These are phyloP conservation scores for Umbilicaria muhlenbergii DNA, from an alignment of 495 filamentous ascomycete species.

Conservation along the genomic window DNA sequence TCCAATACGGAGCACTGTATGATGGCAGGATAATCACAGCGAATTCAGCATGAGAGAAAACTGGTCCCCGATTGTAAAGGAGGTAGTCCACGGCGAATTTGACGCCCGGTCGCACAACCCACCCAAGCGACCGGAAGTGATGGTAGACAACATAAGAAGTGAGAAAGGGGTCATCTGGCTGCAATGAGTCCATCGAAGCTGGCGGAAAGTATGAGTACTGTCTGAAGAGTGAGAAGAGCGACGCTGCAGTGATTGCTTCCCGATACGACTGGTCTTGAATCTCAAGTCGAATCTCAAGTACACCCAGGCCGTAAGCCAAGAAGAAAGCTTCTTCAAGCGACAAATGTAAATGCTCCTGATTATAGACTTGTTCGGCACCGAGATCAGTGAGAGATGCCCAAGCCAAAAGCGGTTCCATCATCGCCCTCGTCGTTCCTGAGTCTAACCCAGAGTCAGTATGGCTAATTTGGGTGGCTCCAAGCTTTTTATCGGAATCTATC, in stretches of 20 bases:
- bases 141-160: conserved; percentile 82
- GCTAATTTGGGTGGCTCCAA: too few species aligned
- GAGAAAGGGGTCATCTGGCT: conserved; percentile 70
- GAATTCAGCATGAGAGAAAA: conserved; percentile 88
- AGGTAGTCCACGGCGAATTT: conserved; percentile 94
- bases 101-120: conserved; percentile 85
- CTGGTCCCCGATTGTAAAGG: conserved; percentile 87
- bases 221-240: conserved; percentile 49
- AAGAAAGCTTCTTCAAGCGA: conserved; percentile 88
- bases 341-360: conserved; percentile 86
- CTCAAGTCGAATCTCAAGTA: conserved; percentile 52
- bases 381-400: not conserved
- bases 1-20: conserved; percentile 66
- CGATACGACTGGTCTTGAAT: conserved; percentile 42
- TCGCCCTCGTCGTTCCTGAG: not conserved
- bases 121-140: conserved; percentile 90
- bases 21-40: conserved; percentile 71
- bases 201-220: conserved; percentile 55
- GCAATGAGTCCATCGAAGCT: conserved; percentile 17
- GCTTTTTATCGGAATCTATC: too few species aligned
- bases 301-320: conserved; percentile 65
- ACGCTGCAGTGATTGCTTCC: conserved; percentile 18
- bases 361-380: conserved; percentile 28
- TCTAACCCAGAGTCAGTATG: not conserved
- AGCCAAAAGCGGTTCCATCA: not conserved